Evolutionary conservation across 306 rosid genomes (phyloP), one percentile per base, ranked within the genome.

Genomic region (Benincasa hispida): DNA sequence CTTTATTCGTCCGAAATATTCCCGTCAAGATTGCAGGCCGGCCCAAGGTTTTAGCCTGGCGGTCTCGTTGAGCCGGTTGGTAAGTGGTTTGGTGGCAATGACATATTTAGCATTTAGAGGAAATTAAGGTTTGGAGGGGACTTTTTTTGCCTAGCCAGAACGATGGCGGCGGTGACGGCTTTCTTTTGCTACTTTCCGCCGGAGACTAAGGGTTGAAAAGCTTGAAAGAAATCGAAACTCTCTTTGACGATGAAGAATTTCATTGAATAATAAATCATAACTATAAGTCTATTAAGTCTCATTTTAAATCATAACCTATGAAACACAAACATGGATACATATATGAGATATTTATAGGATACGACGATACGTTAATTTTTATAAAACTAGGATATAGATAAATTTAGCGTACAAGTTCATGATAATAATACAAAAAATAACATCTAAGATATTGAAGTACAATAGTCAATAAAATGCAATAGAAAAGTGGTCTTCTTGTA

Each of bases 31-130:
- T 70, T 87, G 13, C 57, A 96, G 75, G 96, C 97, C 67, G n/a
- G n/a, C n/a, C n/a, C 96, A 88, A 59, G 97, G 97, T 2, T 86
- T 96, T 0, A 90, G 97, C 79, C 35, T 92, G 48, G 97, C 91
- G 0, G 88, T 65, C 18, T 65, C 72, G 4, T 25, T 65, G 15
- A 65, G 37, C 72, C 72, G 72, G 50, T 18, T 65, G 50, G 72
- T 65, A 22, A 65, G 72, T 11, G 72, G 72, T 19, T 65, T 37
- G 15, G 28, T 65, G 50, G 72, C 72, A 5, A 19, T 65, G 72
- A 65, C 72, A 6, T 65, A 35, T 65, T 25, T 65, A 65, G 27
- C 18, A 30, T 90, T 42, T 84, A 90, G 0, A 77, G 79, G 68
- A 83, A 86, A 84, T 87, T 92, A 14, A 69, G 92, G 18, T 92